Evolutionary conservation across 495 filamentous ascomycete species (phyloP).

Genomic region (Aspergillus taichungensis): DNA sequence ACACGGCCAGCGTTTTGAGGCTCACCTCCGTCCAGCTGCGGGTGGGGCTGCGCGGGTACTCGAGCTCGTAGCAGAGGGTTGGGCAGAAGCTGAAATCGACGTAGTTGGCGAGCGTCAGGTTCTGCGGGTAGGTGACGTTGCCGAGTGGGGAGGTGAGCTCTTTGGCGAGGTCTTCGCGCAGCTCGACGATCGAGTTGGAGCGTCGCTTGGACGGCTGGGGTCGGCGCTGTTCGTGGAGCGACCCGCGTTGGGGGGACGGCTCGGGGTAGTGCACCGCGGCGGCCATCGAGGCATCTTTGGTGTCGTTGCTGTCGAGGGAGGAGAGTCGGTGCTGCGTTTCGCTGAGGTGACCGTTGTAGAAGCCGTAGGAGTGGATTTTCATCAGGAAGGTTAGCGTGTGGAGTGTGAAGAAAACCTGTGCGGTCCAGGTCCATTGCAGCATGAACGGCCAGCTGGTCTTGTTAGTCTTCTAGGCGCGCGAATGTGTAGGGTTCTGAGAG

Average conservation of each 20-base stretch:
- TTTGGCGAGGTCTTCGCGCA: slow-evolving; percentile 80
- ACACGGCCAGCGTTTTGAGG: slow-evolving; percentile 80
- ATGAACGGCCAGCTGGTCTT: slow-evolving; percentile 65
- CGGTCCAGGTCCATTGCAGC: slow-evolving; percentile 86
- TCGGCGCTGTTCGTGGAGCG: no score
- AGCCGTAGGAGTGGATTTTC: slow-evolving; percentile 98
- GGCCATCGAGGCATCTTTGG: slow-evolving; percentile 46
- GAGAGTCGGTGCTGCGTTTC: slow-evolving; percentile 72
- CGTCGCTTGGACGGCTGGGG: slow-evolving; percentile 20
- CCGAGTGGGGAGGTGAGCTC: slow-evolving; percentile 87
- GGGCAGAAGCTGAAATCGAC: slow-evolving; percentile 85
- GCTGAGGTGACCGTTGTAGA: slow-evolving; percentile 93
- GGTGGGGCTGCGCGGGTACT: slow-evolving; percentile 73
- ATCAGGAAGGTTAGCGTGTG: slow-evolving; percentile 87
- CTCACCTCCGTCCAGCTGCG: slow-evolving; percentile 76
- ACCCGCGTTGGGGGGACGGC: slow-evolving; percentile 22
- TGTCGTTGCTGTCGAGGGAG: slow-evolving; percentile 67
- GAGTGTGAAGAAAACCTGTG: slow-evolving; percentile 89
- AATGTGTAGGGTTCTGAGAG: background rate
- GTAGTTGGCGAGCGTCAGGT: slow-evolving; percentile 76
- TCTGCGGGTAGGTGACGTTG: slow-evolving; percentile 80
- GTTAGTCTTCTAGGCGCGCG: slow-evolving; percentile 12
- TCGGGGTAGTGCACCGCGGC: slow-evolving; percentile 72
- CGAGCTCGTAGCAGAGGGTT: slow-evolving; percentile 94
- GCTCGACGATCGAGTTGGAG: slow-evolving; percentile 45